A percentile compares a stretch with the other conserved stretches of the same genome.
Evolutionary conservation across 495 filamentous ascomycete species (phyloP).

Genomic region (Cladorrhinum samala): DNA sequence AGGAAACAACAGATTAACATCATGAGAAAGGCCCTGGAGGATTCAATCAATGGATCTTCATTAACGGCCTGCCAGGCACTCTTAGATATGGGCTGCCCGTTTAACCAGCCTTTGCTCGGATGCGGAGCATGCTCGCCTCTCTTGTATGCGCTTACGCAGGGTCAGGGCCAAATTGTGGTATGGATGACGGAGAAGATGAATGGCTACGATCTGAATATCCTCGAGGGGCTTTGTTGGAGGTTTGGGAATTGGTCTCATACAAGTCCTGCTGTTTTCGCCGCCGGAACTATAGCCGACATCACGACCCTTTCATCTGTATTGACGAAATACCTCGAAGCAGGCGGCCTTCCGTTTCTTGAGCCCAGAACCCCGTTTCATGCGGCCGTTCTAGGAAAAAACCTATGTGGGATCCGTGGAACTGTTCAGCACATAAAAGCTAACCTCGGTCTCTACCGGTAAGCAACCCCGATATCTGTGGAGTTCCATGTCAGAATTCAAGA

Average conservation of each 20-base stretch:
- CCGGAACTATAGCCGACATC: not conserved
- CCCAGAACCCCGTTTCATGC: not conserved
- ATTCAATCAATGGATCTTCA: not conserved
- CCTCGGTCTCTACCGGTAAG: not conserved
- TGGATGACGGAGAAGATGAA: not conserved
- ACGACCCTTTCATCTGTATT: not conserved
- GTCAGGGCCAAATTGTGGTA: not conserved
- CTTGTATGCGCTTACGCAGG: not conserved
- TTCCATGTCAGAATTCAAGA: too few relatives aligned
- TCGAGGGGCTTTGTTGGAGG: not conserved
- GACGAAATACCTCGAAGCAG: not conserved
- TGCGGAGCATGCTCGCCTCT: not conserved
- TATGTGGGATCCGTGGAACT: not conserved
- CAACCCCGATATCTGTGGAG: too few relatives aligned
- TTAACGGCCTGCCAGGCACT: not conserved
- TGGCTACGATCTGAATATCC: not conserved
- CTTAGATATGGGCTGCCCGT: not conserved
- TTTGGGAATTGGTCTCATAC: not conserved
- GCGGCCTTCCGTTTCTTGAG: not conserved
- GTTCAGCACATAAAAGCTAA: not conserved
- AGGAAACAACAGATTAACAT: not conserved
- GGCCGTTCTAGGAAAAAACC: not conserved
- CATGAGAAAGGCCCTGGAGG: not conserved
- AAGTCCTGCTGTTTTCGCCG: not conserved
- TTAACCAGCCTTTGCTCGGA: not conserved